Base-by-base conservation (phyloP, 1,139 yeast genomes). In the Candida pseudocylindracea region DNA sequence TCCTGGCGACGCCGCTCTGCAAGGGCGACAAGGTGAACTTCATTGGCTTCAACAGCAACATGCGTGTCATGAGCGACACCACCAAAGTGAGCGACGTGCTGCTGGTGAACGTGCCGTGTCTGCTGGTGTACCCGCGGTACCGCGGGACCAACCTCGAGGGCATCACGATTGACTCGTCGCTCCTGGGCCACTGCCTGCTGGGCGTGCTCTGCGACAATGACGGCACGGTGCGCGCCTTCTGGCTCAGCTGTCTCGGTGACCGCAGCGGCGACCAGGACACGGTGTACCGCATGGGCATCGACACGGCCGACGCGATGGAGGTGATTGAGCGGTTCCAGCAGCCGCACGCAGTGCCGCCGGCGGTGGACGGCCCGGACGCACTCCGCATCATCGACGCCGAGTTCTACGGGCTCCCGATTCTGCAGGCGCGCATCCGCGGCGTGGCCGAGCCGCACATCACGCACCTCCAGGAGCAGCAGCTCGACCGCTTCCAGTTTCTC, bases 101-200 rank as follows among this genome's bases (percentile, higher is more conserved):
- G 0, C 70, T 91, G 1, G 60, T 75, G 33, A 75, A 72, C 44
- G 66, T 81, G 12, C 88, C 92, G 20, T 63, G 79, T 13, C 71
- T 73, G 38, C 57, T 68, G 1, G 56, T 63, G 30, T 60, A 74
- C 25, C 94, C 94, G 25, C 66, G 92, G 37, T 83, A 78, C 50
- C 67, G 93, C 45, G 93, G 88, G 9, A 74, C 88, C 10, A 81
- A 81, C 45, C 53, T 81, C 36, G 93, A 81, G 44, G 71, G 83
- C 31, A 59, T 80, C 29, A 60, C 79, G 12, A 63, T 81, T 31
- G 93, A 83, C 44, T 72, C 79, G 32, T 71, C 69, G 33, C 53
- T 75, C 34, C 68, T 80, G 33, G 69, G 68, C 32, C 81, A 76
- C 41, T 81, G 93, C 52, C 68, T 67, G 32, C 67, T 91, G 4